Evolutionary conservation across 805 yeast species (phyloP).

Genomic region (Diddensiella santjacobensis): DNA sequence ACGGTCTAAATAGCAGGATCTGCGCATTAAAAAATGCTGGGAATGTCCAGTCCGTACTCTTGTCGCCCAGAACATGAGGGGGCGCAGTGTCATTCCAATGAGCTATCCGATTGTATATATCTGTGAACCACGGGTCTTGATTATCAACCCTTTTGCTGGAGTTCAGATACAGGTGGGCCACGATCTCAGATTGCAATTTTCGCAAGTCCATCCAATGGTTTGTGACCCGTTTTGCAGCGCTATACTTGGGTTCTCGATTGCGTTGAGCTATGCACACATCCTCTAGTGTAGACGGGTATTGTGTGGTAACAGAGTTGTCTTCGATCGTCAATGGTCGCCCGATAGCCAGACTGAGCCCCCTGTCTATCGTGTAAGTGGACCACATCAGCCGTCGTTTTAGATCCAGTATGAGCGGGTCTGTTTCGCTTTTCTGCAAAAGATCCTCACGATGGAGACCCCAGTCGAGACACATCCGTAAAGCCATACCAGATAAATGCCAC

Average conservation of each 20-base stretch:
- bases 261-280: slow-evolving; percentile 9
- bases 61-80: slow-evolving; percentile 5
- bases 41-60: slow-evolving; percentile 10
- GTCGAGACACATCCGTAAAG: slow-evolving; percentile 14
- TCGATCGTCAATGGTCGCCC: slow-evolving; percentile 14
- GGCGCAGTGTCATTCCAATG: slow-evolving; percentile 11
- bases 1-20: slow-evolving; percentile 12
- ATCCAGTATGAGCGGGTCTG: slow-evolving; percentile 7
- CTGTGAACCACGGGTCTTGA: slow-evolving; percentile 14
- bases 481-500: slow-evolving; percentile 17
- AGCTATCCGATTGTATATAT: slow-evolving; percentile 7
- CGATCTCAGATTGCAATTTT: slow-evolving; percentile 13
- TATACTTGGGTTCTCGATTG: slow-evolving; percentile 4
- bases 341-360: slow-evolving; percentile 13
- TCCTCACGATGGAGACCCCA: slow-evolving; percentile 17
- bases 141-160: background rate
- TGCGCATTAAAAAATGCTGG: slow-evolving; percentile 14
- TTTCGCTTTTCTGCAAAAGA: background rate
- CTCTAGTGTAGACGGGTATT: slow-evolving; percentile 13
- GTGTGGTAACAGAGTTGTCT: slow-evolving; percentile 8
- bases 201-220: slow-evolving; percentile 17
- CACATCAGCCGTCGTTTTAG: slow-evolving; percentile 12
- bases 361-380: slow-evolving; percentile 15
- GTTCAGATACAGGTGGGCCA: slow-evolving; percentile 10
- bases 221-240: slow-evolving; percentile 6